phyloP scores from a whole-genome alignment of 2,329 filamentous ascomycete species.

The Hymenoscyphus fructigenus region DNA sequence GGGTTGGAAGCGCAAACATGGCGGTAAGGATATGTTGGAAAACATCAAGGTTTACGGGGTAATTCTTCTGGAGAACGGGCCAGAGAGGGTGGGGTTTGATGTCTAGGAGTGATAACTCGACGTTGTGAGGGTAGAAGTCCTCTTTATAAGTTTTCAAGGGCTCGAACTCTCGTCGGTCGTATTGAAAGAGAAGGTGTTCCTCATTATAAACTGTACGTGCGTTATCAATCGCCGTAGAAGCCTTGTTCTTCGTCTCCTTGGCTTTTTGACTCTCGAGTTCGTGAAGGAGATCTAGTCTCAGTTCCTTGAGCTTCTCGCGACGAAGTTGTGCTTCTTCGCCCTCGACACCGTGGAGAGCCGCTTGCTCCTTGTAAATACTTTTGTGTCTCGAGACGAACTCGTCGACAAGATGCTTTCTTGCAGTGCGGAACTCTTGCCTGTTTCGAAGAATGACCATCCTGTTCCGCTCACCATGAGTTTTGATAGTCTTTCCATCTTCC shows the following conservation, averaged over 20 bases:
- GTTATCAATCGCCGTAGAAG: slow-evolving; percentile 50
- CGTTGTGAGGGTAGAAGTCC: slow-evolving; percentile 67
- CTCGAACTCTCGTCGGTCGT: slow-evolving; percentile 71
- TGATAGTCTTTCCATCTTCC: neutral
- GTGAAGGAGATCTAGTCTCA: slow-evolving; percentile 27
- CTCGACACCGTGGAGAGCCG: neutral
- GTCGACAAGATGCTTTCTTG: neutral
- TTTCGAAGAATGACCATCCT: neutral
- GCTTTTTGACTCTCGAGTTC: slow-evolving; percentile 36
- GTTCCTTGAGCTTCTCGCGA: slow-evolving; percentile 28
- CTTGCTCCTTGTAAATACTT: slow-evolving; percentile 11
- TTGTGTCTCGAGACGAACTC: slow-evolving; percentile 1
- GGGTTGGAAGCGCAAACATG: slow-evolving; percentile 39
- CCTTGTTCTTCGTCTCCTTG: neutral
- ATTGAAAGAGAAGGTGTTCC: slow-evolving; percentile 53
- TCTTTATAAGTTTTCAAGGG: slow-evolving; percentile 56
- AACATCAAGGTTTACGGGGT: slow-evolving; percentile 42
- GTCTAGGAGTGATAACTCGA: slow-evolving; percentile 59
- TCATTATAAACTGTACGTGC: slow-evolving; percentile 49
- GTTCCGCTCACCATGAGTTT: neutral
- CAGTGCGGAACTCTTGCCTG: neutral
- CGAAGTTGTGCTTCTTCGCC: slow-evolving; percentile 14
- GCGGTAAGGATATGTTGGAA: slow-evolving; percentile 52
- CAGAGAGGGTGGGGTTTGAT: slow-evolving; percentile 59
- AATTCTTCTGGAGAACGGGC: slow-evolving; percentile 46